These are phyloP conservation scores for Kregervanrija pseudodelftensis DNA, from an alignment of 805 yeast species.

Conservation along the genomic window DNA sequence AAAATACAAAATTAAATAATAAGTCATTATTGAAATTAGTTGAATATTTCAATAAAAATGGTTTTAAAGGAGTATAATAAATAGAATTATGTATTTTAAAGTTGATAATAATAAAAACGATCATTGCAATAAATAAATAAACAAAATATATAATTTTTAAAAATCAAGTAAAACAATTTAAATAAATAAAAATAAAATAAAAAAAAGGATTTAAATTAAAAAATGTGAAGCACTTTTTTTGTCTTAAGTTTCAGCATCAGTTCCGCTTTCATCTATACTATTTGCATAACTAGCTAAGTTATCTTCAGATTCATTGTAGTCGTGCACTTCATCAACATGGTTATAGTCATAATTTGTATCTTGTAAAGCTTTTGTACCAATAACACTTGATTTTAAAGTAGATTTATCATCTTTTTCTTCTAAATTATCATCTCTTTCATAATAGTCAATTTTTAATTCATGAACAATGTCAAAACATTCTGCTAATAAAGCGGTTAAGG, in stretches of 20 bases:
- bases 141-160: not conserved
- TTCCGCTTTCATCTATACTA: conserved; percentile 27
- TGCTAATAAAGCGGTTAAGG: conserved; percentile 81
- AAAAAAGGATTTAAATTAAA: not conserved
- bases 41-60: no score
- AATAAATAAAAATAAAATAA: not conserved
- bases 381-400: conserved; percentile 26
- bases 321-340: conserved; percentile 24
- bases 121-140: not conserved
- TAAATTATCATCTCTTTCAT: conserved; percentile 43
- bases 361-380: conserved; percentile 31
- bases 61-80: no score
- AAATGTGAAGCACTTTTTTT: not conserved
- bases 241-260: conserved; percentile 12
- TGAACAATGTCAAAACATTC: conserved; percentile 93
- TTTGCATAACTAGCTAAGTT: conserved; percentile 26
- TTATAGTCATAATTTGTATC: conserved; percentile 29
- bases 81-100: no score
- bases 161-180: not conserved
- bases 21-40: no score
- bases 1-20: no score
- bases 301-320: conserved; percentile 21
- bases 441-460: conserved; percentile 81
- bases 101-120: not conserved
- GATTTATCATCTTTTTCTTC: conserved; percentile 18